A percentile compares a stretch with the other conserved stretches of the same genome.
Conservation (phyloP, 2,329 filamentous ascomycete genomes). For the Scorias spongiosa region DNA sequence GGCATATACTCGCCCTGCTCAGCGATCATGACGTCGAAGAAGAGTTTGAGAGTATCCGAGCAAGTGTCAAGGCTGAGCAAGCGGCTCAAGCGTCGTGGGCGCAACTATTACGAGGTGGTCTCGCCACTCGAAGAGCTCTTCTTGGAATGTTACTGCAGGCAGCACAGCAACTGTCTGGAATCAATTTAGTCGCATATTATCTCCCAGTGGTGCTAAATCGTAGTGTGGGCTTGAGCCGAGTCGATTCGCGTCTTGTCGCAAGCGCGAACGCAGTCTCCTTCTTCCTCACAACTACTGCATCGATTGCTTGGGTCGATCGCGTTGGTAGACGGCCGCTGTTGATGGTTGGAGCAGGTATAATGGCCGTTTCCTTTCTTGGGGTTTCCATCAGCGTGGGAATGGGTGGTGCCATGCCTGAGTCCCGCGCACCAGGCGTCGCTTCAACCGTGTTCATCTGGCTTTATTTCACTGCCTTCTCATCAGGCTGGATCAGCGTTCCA, state of each 20-base stretch:
- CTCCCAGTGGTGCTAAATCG: conserved; percentile 25
- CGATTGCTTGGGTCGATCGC: conserved; percentile 49
- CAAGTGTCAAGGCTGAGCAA: conserved; percentile 11
- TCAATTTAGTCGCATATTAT: conserved; percentile 29
- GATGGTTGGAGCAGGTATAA: conserved; percentile 24
- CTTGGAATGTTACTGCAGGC: conserved; percentile 12
- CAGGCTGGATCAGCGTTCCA: conserved; percentile 25
- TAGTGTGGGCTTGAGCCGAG: conserved; percentile 34
- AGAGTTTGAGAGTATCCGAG: conserved; percentile 8
- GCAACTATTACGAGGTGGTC: conserved; percentile 10
- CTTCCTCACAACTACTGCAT: conserved; percentile 38
- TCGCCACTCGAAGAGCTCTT: conserved; percentile 8
- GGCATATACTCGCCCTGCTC: conserved; percentile 5
- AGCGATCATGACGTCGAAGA: conserved; percentile 9
- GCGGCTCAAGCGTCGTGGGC: conserved; percentile 9
- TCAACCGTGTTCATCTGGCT: conserved; percentile 50
- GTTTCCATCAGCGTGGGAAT: conserved; percentile 10
- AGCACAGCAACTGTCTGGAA: conserved; percentile 42
- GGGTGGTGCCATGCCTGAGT: conserved; percentile 23
- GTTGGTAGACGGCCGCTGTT: conserved; percentile 34
- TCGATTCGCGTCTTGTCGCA: conserved; percentile 24
- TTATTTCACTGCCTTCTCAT: conserved; percentile 54
- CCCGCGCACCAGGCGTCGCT: conserved; percentile 21
- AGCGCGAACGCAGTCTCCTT: conserved; percentile 38
- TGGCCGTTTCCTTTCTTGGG: conserved; percentile 27